phyloP scores from a whole-genome alignment of 306 rosid species.

The Ormosia emarginata region DNA sequence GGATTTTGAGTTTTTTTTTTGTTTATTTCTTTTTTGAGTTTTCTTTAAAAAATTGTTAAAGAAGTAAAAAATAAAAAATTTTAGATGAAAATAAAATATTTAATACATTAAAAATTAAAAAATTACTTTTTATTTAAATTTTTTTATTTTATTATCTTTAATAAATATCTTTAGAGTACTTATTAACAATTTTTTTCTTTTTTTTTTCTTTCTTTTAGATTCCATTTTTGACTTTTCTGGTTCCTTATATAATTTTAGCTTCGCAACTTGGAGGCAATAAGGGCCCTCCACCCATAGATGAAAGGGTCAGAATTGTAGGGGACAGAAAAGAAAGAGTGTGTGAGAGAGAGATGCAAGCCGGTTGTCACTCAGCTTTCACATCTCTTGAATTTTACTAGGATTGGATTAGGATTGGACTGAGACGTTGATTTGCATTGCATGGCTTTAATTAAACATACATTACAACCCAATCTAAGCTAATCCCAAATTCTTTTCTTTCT shows the following conservation, averaged over 20 bases:
- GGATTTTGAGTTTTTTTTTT: not conserved
- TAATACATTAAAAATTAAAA: too few relatives aligned
- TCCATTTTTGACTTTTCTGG: conserved; percentile 34
- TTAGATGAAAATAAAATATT: not conserved
- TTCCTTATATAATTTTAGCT: not conserved
- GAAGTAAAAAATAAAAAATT: too few relatives aligned
- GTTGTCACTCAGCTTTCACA: conserved; percentile 21
- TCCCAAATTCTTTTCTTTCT: not conserved
- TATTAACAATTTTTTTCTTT: too few relatives aligned
- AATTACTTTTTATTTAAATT: too few relatives aligned
- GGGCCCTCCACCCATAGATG: not conserved
- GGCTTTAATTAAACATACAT: not conserved
- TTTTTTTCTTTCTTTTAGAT: not conserved
- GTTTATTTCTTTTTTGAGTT: too few relatives aligned
- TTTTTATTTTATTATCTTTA: too few relatives aligned
- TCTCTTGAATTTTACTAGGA: not conserved
- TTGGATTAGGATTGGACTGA: not conserved
- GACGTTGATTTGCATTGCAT: not conserved
- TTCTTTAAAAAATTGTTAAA: too few relatives aligned
- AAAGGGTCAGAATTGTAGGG: not conserved
- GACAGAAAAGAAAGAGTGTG: not conserved
- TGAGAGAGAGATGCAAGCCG: not conserved
- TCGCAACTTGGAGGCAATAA: not conserved
- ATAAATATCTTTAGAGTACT: too few relatives aligned
- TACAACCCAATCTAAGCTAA: not conserved